Percentiles rank a stretch among this genome's conserved stretches.
These are phyloP conservation scores for Clavispora asparagi DNA, from an alignment of 805 yeast species.

Conservation along the genomic window DNA sequence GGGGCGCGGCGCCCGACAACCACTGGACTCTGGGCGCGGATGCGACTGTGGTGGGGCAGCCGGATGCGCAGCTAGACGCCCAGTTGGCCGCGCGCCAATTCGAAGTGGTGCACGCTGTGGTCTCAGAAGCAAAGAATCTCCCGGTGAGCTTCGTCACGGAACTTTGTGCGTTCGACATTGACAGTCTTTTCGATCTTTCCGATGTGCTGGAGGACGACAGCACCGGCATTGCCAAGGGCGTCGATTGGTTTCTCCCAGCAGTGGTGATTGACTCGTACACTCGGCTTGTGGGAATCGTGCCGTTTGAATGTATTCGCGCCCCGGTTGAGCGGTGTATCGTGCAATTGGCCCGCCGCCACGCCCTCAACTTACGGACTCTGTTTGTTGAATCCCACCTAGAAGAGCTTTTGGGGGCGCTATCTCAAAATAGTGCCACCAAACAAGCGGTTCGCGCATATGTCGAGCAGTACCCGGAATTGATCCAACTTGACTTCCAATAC, in stretches of 20 bases:
- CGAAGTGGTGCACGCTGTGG: background rate
- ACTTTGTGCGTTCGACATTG: background rate
- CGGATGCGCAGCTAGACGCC: background rate
- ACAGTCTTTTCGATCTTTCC: background rate
- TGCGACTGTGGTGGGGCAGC: no score
- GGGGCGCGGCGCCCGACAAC: background rate
- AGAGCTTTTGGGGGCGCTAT: background rate
- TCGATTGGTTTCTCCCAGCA: background rate
- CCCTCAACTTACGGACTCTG: no score
- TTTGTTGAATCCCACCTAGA: background rate
- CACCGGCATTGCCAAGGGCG: background rate
- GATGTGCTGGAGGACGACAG: background rate
- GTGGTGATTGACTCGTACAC: background rate
- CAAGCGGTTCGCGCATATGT: background rate
- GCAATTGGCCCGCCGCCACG: background rate
- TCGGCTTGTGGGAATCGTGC: background rate
- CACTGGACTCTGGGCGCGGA: no score
- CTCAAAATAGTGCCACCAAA: background rate
- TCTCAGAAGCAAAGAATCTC: background rate
- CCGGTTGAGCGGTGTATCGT: background rate
- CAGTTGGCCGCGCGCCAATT: background rate
- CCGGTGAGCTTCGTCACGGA: background rate
- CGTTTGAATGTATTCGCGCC: background rate
- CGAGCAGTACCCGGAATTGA: background rate
- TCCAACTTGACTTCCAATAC: background rate